These are phyloP conservation scores for Aspergillus biplanus DNA, from an alignment of 495 filamentous ascomycete species.

Conservation along the genomic window DNA sequence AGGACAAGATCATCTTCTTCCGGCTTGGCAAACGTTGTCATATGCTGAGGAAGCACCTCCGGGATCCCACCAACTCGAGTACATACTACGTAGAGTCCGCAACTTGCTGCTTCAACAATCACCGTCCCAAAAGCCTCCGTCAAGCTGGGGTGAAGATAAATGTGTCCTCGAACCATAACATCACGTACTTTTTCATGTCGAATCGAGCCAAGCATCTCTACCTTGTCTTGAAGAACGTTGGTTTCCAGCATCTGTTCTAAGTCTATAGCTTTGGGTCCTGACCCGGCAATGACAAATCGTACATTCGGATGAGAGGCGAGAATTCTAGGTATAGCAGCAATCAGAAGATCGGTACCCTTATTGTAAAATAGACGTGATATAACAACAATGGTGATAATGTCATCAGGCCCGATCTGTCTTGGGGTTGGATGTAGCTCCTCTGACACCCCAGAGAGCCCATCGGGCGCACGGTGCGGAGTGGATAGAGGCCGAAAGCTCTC, in stretches of 20 bases:
- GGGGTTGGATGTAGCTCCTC: slow-evolving; percentile 50
- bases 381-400: slow-evolving; percentile 93
- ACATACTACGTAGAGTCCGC: slow-evolving; percentile 93
- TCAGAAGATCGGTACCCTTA: slow-evolving; percentile 94
- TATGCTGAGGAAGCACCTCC: slow-evolving; percentile 89
- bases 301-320: slow-evolving; percentile 87
- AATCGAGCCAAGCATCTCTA: slow-evolving; percentile 88
- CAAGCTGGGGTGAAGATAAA: slow-evolving; percentile 92
- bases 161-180: slow-evolving; percentile 97
- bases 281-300: slow-evolving; percentile 95
- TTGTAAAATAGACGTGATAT: slow-evolving; percentile 98
- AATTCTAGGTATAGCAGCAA: slow-evolving; percentile 91
- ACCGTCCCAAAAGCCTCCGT: slow-evolving; percentile 98
- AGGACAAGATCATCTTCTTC: slow-evolving; percentile 89
- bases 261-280: slow-evolving; percentile 95
- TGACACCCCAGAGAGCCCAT: slow-evolving; percentile 35
- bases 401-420: slow-evolving; percentile 69
- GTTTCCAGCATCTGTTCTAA: slow-evolving; percentile 97
- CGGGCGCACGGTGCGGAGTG: slow-evolving; percentile 36
- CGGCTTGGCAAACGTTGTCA: slow-evolving; percentile 91
- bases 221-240: slow-evolving; percentile 91
- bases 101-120: slow-evolving; percentile 94
- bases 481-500: slow-evolving; percentile 85
- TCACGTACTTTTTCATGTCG: slow-evolving; percentile 96
- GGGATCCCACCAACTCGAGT: slow-evolving; percentile 96